Base-by-base conservation (phyloP, 1,139 yeast species). In the Casaregolazyma lundiana region DNA sequence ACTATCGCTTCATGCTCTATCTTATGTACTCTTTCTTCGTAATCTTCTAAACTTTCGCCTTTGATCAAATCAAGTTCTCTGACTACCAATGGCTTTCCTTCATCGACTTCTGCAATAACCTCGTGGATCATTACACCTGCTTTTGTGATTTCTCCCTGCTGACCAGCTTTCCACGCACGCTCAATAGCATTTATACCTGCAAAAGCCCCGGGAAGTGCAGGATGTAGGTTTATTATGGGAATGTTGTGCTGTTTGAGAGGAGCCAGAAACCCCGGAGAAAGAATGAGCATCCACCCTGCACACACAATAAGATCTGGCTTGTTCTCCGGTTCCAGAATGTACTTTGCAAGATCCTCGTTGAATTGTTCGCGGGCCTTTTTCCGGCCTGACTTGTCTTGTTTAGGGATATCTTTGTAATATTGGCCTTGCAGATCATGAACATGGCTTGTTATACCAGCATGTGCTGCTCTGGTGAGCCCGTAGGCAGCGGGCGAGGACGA, bases 121-220 rank as follows among this genome's bases (percentile, higher is more conserved):
- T 84, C 80, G 68, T 92, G 98, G 44, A 94, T 86, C 98, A 92
- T 92, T 46, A 94, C 86, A 0, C 98, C 98, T n/a, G 95, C 96
- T 58, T 78, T 78, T 11, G 75, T 61, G 49, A 85, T 76, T 51
- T 76, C 77, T 7, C 95, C 95, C 41, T 75, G 77, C 62, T 88
- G 96, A 37, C 97, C 97, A 8, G 95, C 95, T 60, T 87, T 74
- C 92, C 95, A 90, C 0, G 97, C 96, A 59, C 97, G 74, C 59
- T 92, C 96, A 52, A 92, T 92, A 18, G 98, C 97, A 68, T 87
- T 90, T 8, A 95, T 90, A 2, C 98, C 98, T 51, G 92, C 97
- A 71, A 92, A 92, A 2, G 90, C 90, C 19, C 96, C 96, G 1
- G 98, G 98, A 49, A 92, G 76, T 0, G 98, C 97, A 2, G 98